Percentiles rank a stretch among this genome's conserved stretches.
phyloP scores from a whole-genome alignment of 108 stramenopile species.

The Epipyxis sp. region DNA sequence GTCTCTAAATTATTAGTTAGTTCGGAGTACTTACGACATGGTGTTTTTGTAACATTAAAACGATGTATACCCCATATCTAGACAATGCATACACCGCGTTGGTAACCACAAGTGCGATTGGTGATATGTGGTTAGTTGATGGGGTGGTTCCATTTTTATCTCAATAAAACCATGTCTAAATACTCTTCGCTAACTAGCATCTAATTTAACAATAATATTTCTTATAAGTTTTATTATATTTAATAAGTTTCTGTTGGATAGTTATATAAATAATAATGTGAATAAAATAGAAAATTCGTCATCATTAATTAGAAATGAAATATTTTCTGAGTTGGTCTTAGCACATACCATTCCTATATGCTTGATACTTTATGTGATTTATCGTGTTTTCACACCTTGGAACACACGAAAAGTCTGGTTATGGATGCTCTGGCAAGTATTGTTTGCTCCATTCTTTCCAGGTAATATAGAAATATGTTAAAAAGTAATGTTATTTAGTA shows the following conservation, averaged over 20 bases:
- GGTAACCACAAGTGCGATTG: too few species aligned
- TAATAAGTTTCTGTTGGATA: too few species aligned
- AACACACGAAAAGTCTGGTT: conserved; percentile 34
- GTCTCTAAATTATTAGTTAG: too few species aligned
- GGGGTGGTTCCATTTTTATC: conserved; percentile 23
- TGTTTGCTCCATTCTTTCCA: conserved; percentile 6
- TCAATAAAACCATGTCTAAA: conserved; percentile 45
- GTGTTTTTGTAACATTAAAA: too few species aligned
- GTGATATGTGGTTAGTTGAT: too few species aligned
- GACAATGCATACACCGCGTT: too few species aligned
- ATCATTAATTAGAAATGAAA: conserved; percentile 34
- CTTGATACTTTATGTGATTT: conserved; percentile 37
- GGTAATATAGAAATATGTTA: neutral
- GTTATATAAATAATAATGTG: too few species aligned
- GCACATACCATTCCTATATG: conserved; percentile 44
- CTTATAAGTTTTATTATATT: conserved; percentile 49
- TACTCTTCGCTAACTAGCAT: conserved; percentile 30
- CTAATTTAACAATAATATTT: conserved; percentile 27
- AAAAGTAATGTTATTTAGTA: neutral
- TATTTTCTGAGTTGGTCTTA: conserved; percentile 12
- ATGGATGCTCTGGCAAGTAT: conserved; percentile 9
- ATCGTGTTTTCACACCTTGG: conserved; percentile 36
- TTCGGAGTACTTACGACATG: too few species aligned
- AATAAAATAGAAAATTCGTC: too few species aligned
- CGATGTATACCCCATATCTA: too few species aligned